Percentiles rank a stretch among this genome's conserved stretches.
Evolutionary conservation across 2,329 filamentous ascomycete genomes (phyloP).

Genomic region (Aspergillus glaucus): DNA sequence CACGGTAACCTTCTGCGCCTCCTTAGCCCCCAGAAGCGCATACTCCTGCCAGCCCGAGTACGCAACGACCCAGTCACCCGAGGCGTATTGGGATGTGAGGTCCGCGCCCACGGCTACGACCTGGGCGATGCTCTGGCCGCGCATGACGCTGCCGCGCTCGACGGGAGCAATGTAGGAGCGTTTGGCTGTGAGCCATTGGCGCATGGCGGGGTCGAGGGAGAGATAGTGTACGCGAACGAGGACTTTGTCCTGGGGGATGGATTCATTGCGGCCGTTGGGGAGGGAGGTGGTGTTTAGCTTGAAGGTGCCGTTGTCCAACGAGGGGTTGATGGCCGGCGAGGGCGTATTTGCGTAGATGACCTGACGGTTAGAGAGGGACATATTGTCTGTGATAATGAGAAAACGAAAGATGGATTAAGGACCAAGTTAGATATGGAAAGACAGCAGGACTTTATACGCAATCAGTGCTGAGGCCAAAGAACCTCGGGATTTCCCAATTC

Average conservation of each 20-base stretch:
- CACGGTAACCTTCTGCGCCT: constrained; percentile 40
- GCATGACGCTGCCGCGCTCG: constrained; percentile 62
- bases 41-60: constrained; percentile 62
- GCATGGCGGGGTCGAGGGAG: constrained; percentile 69
- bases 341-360: constrained; percentile 31
- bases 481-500: too few relatives aligned
- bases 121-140: constrained; percentile 54
- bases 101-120: constrained; percentile 52
- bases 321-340: constrained; percentile 30
- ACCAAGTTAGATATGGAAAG: too few relatives aligned
- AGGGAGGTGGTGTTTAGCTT: constrained; percentile 22
- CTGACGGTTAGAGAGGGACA: constrained; percentile 28
- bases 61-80: constrained; percentile 46
- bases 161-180: constrained; percentile 64
- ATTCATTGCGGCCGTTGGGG: constrained; percentile 7
- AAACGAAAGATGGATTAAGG: too few relatives aligned
- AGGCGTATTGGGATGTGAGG: constrained; percentile 20
- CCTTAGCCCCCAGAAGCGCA: constrained; percentile 51
- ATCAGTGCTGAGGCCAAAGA: too few relatives aligned
- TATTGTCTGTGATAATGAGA: constrained; percentile 1
- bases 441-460: too few relatives aligned
- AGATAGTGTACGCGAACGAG: constrained; percentile 57
- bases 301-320: constrained; percentile 30
- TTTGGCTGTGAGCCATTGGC: constrained; percentile 58
- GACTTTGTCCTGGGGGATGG: constrained; percentile 50